Evolutionary conservation across 345 rosid species (phyloP).

Genomic region (Eucalyptus globulus): DNA sequence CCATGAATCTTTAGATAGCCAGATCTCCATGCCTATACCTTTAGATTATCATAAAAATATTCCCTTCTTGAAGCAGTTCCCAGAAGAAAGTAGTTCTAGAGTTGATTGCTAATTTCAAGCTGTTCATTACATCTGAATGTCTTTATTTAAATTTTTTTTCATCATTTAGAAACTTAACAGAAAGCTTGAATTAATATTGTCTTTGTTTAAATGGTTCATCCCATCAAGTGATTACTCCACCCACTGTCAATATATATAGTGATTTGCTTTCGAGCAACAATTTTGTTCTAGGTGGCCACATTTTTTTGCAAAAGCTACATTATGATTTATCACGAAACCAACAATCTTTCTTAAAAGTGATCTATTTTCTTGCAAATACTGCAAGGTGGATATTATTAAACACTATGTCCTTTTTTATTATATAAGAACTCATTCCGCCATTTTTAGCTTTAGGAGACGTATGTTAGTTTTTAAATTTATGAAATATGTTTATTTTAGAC

Average conservation of each 20-base stretch:
- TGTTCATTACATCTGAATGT: background rate
- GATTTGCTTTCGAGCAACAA: background rate
- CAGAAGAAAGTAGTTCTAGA: background rate
- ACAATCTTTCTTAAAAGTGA: background rate
- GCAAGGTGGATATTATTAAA: background rate
- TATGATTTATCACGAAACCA: background rate
- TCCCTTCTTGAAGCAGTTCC: background rate
- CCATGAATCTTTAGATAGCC: background rate
- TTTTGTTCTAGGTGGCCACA: background rate
- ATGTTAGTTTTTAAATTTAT: background rate
- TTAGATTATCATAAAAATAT: background rate
- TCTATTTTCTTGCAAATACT: background rate
- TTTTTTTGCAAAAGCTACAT: background rate
- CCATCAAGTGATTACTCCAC: background rate
- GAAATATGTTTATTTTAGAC: background rate
- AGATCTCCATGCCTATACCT: background rate
- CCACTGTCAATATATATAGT: background rate
- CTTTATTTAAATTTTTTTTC: background rate
- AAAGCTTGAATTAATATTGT: conserved; percentile 36
- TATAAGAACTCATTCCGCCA: background rate
- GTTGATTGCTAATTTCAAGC: background rate
- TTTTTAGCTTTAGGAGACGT: background rate
- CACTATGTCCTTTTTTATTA: background rate
- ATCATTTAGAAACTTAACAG: conserved; percentile 43
- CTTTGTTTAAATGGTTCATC: background rate